Conservation (phyloP, 306 rosid species). For the cucumber (Cucumis sativus) region Cucumber_9930_V3 NC_026655.2:23465501-23466000, state of each 20-base stretch:
- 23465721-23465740: conserved; percentile 46
- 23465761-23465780: not conserved
- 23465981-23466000: too few species aligned
- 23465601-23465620: not conserved
- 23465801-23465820: not conserved
- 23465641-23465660: conserved; percentile 62
- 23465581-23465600: conserved; percentile 1
- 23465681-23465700: not conserved
- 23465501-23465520: not conserved
- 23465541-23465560: conserved; percentile 15
- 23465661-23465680: not conserved
- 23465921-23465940: too few species aligned
- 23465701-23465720: not conserved
- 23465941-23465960: too few species aligned
- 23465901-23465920: too few species aligned
- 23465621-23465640: conserved; percentile 31
- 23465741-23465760: conserved; percentile 19
- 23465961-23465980: too few species aligned
- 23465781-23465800: not conserved
- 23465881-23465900: too few species aligned
- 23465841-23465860: not conserved
- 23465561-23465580: conserved; percentile 40
- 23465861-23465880: not conserved
- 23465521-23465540: not conserved
- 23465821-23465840: not conserved